A percentile compares a stretch with the other conserved stretches of the same genome.
phyloP scores from a whole-genome alignment of 345 rosid genomes.

The Dipteronia dyeriana region DNA sequence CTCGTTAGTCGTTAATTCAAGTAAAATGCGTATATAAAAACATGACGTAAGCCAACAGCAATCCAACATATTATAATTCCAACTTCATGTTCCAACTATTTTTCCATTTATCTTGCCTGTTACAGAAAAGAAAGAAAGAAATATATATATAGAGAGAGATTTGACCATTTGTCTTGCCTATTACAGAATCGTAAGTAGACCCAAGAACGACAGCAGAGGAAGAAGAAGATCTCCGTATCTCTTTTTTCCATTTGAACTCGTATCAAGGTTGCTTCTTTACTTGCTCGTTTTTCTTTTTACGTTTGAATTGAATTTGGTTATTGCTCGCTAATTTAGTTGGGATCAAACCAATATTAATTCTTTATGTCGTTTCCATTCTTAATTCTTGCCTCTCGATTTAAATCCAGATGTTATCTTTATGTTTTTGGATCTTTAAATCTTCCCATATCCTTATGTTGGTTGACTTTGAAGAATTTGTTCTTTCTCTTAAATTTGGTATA shows the following conservation, averaged over 20 bases:
- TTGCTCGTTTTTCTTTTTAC: not conserved
- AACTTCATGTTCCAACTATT: too few relatives aligned
- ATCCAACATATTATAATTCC: too few relatives aligned
- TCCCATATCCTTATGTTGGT: not conserved
- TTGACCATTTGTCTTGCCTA: not conserved
- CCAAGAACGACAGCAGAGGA: not conserved
- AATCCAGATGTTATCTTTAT: not conserved
- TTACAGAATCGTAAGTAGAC: not conserved
- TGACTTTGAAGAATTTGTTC: not conserved
- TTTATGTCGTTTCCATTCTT: not conserved
- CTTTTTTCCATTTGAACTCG: not conserved
- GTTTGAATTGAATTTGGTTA: not conserved
- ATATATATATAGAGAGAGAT: too few relatives aligned
- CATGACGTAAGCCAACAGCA: too few relatives aligned
- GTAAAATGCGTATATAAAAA: too few relatives aligned
- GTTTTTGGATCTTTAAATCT: not conserved
- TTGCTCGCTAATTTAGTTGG: not conserved
- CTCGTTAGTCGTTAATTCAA: too few relatives aligned
- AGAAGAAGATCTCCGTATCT: conserved; percentile 6
- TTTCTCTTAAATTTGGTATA: not conserved
- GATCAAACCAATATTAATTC: conserved; percentile 1
- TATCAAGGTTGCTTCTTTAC: not conserved
- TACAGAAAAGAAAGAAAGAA: too few relatives aligned
- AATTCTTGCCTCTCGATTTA: not conserved
- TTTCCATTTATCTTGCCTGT: too few relatives aligned